phyloP scores from a whole-genome alignment of 495 filamentous ascomycete genomes.

The Geopyxis carbonaria region DNA sequence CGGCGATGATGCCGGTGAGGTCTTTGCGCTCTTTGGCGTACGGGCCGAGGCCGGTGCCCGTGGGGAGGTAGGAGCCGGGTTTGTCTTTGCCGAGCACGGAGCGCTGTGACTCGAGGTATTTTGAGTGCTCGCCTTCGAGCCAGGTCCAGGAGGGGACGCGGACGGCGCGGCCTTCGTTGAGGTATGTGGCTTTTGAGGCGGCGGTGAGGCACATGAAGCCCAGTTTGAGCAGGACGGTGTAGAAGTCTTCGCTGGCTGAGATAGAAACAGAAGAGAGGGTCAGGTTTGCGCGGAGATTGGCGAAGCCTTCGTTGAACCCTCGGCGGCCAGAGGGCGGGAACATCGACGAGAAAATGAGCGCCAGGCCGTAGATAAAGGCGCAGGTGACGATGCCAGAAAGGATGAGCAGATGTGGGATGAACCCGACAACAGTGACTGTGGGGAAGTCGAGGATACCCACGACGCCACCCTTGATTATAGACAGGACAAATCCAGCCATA shows the following conservation, averaged over 20 bases:
- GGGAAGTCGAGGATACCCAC: constrained; percentile 55
- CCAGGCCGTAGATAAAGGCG: constrained; percentile 53
- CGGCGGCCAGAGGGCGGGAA: constrained; percentile 35
- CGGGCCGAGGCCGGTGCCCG: constrained; percentile 19
- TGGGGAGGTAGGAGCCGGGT: constrained; percentile 35
- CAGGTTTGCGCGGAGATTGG: constrained; percentile 81
- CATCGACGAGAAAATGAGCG: constrained; percentile 57
- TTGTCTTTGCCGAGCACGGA: constrained; percentile 33
- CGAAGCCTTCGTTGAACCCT: constrained; percentile 22
- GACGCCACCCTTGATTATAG: constrained; percentile 26
- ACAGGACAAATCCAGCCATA: constrained; percentile 26
- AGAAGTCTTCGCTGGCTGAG: constrained; percentile 81
- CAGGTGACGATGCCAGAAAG: constrained; percentile 61
- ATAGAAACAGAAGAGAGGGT: constrained; percentile 55
- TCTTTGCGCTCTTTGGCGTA: constrained; percentile 39
- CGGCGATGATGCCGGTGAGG: constrained; percentile 52
- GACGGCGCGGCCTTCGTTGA: constrained; percentile 73
- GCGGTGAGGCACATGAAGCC: constrained; percentile 79
- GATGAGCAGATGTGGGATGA: constrained; percentile 80
- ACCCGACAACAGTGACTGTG: constrained; percentile 85
- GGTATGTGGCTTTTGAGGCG: constrained; percentile 85
- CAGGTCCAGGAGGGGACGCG: constrained; percentile 66
- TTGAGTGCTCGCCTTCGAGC: constrained; percentile 68
- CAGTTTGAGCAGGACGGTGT: constrained; percentile 67
- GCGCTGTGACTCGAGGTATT: constrained; percentile 39